phyloP scores from a whole-genome alignment of 2,329 filamentous ascomycete species.

The Cladosporium sphaerospermum region DNA sequence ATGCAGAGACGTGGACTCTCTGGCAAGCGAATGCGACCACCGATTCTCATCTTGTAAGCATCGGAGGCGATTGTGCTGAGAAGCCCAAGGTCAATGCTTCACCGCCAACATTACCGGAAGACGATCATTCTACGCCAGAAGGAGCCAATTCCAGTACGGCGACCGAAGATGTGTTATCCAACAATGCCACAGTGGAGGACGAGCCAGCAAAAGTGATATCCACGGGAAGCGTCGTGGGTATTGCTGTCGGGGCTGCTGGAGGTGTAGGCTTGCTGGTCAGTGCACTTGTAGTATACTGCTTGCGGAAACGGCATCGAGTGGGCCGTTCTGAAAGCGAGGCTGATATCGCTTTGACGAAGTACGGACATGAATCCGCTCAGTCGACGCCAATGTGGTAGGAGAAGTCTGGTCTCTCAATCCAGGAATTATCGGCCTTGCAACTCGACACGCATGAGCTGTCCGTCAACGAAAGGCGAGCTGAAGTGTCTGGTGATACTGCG shows the following conservation, averaged over 20 bases:
- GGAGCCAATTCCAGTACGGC: no score
- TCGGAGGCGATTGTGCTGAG: slow-evolving; percentile 12
- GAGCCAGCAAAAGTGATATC: not conserved
- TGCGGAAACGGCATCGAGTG: not conserved
- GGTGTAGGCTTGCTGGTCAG: not conserved
- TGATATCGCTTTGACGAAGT: not conserved
- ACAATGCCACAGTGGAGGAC: not conserved
- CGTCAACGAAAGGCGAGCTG: not conserved
- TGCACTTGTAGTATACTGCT: not conserved
- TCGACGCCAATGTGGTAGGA: not conserved
- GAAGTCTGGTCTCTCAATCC: not conserved
- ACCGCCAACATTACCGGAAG: not conserved
- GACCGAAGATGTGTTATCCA: no score
- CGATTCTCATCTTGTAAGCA: slow-evolving; percentile 7
- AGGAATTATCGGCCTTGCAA: not conserved
- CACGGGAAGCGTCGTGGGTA: not conserved
- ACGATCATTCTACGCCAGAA: no score
- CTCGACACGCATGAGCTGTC: not conserved
- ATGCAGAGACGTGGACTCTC: slow-evolving; percentile 12
- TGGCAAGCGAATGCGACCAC: slow-evolving; percentile 14
- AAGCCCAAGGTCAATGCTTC: slow-evolving; percentile 2
- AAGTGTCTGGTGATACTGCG: not conserved
- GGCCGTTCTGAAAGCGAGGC: not conserved
- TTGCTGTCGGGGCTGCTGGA: not conserved
- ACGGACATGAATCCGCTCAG: not conserved